Percentiles rank a stretch among this genome's conserved stretches.
Conservation (phyloP, 2,329 filamentous ascomycete species). For the Epichloe festucae region DNA sequence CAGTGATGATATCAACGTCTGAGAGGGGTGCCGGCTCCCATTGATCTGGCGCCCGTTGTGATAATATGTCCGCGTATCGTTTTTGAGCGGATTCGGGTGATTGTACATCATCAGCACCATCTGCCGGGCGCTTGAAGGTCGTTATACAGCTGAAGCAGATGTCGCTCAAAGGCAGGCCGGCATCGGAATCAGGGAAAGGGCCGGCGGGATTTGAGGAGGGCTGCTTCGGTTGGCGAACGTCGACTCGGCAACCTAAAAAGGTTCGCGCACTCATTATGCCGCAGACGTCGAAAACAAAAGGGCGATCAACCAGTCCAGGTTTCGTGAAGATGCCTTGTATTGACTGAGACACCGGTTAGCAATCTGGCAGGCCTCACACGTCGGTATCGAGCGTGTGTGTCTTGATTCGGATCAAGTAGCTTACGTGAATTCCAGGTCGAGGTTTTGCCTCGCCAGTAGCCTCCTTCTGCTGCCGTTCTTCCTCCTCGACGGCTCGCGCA, state of each 20-base stretch:
- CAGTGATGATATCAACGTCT: constrained; percentile 29
- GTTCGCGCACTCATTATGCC: constrained; percentile 30
- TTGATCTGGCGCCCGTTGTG: constrained; percentile 19
- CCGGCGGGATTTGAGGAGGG: constrained; percentile 24
- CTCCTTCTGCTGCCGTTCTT: constrained; percentile 12
- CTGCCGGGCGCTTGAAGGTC: constrained; percentile 34
- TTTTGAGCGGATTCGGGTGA: constrained; percentile 25
- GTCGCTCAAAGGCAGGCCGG: constrained; percentile 23
- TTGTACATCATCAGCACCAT: constrained; percentile 25
- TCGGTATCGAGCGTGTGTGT: neutral
- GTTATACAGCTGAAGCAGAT: constrained; percentile 38
- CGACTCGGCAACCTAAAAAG: constrained; percentile 37
- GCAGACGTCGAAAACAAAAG: constrained; percentile 39
- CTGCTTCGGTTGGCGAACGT: constrained; percentile 31
- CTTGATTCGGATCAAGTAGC: constrained; percentile 7
- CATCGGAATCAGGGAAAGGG: constrained; percentile 27
- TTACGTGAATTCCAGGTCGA: constrained; percentile 25
- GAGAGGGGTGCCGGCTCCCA: constrained; percentile 34
- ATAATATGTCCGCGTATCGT: constrained; percentile 30
- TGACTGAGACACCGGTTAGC: constrained; percentile 22
- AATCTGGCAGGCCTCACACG: neutral
- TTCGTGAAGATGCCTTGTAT: constrained; percentile 44
- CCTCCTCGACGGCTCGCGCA: constrained; percentile 19
- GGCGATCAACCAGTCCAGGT: constrained; percentile 32
- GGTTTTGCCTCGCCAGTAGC: constrained; percentile 4